phyloP scores from a whole-genome alignment of 2,329 filamentous ascomycete genomes.

The Exophiala sideris region DNA sequence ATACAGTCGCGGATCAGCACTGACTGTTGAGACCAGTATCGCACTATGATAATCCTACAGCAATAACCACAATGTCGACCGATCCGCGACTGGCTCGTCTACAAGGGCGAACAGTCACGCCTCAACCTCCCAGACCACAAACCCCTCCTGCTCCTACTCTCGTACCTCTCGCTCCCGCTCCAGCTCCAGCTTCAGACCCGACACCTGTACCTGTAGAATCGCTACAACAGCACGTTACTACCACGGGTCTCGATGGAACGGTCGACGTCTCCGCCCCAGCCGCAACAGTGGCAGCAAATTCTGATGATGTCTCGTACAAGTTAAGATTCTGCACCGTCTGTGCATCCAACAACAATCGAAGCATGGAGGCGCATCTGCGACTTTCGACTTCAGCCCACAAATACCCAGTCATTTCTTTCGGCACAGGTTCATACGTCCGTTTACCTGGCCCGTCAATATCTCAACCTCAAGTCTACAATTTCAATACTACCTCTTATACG shows the following conservation, averaged over 20 bases:
- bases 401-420: slow-evolving; percentile 97
- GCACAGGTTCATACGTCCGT: slow-evolving; percentile 90
- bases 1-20: neutral
- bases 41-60: slow-evolving; percentile 3
- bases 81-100: slow-evolving; percentile 52
- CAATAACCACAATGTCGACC: slow-evolving; percentile 38
- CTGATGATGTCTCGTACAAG: slow-evolving; percentile 61
- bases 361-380: slow-evolving; percentile 98
- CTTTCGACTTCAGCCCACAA: slow-evolving; percentile 76
- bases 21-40: neutral
- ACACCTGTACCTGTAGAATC: neutral
- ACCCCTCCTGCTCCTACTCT: slow-evolving; percentile 9
- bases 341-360: slow-evolving; percentile 96
- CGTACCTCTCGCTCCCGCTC: neutral
- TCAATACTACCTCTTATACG: slow-evolving; percentile 95
- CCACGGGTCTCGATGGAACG: slow-evolving; percentile 19
- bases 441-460: slow-evolving; percentile 86
- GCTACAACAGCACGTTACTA: neutral
- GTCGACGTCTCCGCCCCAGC: slow-evolving; percentile 19
- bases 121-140: slow-evolving; percentile 26
- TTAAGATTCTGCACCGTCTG: slow-evolving; percentile 98
- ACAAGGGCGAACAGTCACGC: slow-evolving; percentile 42
- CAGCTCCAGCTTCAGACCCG: slow-evolving; percentile 18
- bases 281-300: slow-evolving; percentile 11
- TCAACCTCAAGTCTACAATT: slow-evolving; percentile 95